Evolutionary conservation across 768 basidiomycete genomes (phyloP), one percentile per base, ranked within the genome.

Genomic region (Mycena latifolia): DNA sequence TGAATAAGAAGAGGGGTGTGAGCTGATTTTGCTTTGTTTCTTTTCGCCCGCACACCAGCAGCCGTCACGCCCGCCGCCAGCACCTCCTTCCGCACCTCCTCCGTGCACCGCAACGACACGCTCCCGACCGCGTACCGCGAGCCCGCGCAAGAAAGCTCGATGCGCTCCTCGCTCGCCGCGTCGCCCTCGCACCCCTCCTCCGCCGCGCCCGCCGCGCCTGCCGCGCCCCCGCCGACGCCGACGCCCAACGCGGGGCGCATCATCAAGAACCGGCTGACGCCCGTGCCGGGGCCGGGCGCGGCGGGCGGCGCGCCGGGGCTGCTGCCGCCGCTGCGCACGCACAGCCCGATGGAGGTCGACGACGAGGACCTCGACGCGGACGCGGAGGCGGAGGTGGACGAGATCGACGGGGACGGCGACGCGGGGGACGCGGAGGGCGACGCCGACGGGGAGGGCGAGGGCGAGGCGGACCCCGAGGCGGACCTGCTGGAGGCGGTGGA

Each of bases 401-500:
- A 53, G 45, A 71, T 52, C 27, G 53, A 41, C 43, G 55, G 17
- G 41, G 57, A 59, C 15, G 57, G 24, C 15, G 57, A 59, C 22
- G 47, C 39, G 59, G 63, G 75, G 3, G 33, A 20, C 50, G 45
- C 20, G 51, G 37, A 33, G 39, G 61, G 1, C 35, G 65, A 53
- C 20, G 31, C 31, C 27, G 52, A 52, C 5, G 55, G 35, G 11
- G 61, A 52, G 28, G 61, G 37, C 28, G 67, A 50, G 17, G 67
- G 47, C 22, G 62, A 60, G 28, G 63, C n/a, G 22, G 67, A 69
- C 33, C 48, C 60, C 20, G 67, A 69, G 54, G 55, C 59, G 67
- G 69, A 71, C 28, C 33, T 79, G 65, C 64, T 80, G 46, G 80
- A 77, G 70, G 79, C 78, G 31, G 79, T 79, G 52, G 79, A 79